phyloP scores from a whole-genome alignment of 208 protist genomes.

The Trypanosoma brucei region DNA sequence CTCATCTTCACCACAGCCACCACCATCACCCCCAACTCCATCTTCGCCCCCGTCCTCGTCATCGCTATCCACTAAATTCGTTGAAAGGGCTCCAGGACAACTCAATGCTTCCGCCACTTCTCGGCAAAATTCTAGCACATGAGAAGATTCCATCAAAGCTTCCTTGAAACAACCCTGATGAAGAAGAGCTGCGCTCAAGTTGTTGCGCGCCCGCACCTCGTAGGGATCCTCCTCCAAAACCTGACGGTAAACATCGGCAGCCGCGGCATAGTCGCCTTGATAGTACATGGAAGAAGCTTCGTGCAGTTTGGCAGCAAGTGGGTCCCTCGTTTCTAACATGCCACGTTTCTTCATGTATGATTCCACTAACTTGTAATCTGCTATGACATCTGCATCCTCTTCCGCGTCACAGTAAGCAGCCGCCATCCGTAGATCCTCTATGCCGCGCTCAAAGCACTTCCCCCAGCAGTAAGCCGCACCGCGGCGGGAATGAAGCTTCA shows the following conservation, averaged over 20 bases:
- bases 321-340: conserved; percentile 29
- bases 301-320: conserved; percentile 38
- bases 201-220: conserved; percentile 61
- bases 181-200: conserved; percentile 69
- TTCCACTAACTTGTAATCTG: conserved; percentile 59
- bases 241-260: conserved; percentile 45
- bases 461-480: conserved; percentile 83
- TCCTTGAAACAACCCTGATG: conserved; percentile 61
- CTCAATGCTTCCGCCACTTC: conserved; percentile 83
- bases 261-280: conserved; percentile 50
- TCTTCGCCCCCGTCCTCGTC: conserved; percentile 82
- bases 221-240: conserved; percentile 55
- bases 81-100: conserved; percentile 49
- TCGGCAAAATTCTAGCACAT: conserved; percentile 64
- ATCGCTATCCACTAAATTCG: conserved; percentile 59
- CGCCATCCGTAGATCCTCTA: conserved; percentile 82
- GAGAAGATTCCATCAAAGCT: conserved; percentile 59
- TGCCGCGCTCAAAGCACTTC: conserved; percentile 46
- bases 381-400: conserved; percentile 48
- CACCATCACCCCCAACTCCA: conserved; percentile 8
- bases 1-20: conserved; percentile 9
- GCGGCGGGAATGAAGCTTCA: conserved; percentile 77
- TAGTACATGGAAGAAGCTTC: conserved; percentile 69
- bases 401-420: conserved; percentile 68
- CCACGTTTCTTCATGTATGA: conserved; percentile 39